Conservation (phyloP, 164 flowering plant species). For the Saururus chinensis region DNA sequence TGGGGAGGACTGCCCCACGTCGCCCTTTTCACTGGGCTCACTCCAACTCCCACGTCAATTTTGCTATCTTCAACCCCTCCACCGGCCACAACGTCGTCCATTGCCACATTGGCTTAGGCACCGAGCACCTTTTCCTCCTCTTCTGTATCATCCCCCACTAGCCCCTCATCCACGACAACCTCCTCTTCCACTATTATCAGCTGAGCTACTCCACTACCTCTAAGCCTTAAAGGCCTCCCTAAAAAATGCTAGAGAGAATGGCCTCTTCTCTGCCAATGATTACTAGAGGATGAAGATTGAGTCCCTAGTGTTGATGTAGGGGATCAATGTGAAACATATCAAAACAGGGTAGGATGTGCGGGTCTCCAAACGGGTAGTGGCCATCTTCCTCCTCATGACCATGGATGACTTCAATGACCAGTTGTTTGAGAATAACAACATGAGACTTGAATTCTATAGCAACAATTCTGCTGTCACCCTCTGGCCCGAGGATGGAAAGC, state of each 20-base stretch:
- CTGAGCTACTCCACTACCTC: conserved; percentile 59
- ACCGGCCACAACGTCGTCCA: conserved; percentile 67
- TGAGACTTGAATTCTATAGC: conserved; percentile 59
- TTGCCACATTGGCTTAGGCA: conserved; percentile 54
- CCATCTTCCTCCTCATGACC: conserved; percentile 65
- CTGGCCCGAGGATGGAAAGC: conserved; percentile 95
- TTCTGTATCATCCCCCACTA: conserved; percentile 86
- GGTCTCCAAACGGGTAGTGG: conserved; percentile 64
- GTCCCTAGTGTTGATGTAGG: conserved; percentile 43
- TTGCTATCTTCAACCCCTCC: conserved; percentile 83
- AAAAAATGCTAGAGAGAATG: conserved; percentile 24
- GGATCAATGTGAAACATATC: conserved; percentile 62
- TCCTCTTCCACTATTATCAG: conserved; percentile 58
- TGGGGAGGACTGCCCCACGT: conserved; percentile 57
- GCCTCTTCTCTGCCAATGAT: conserved; percentile 29
- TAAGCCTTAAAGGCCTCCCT: conserved; percentile 36
- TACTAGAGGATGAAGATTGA: conserved; percentile 67
- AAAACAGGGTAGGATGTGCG: conserved; percentile 63
- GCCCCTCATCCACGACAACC: conserved; percentile 69
- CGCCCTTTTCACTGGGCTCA: conserved; percentile 92
- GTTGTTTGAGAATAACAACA: conserved; percentile 54
- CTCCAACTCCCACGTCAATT: conserved; percentile 92
- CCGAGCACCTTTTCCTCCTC: conserved; percentile 68
- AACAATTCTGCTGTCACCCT: conserved; percentile 27
- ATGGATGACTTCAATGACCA: conserved; percentile 86